phyloP scores from a whole-genome alignment of 257 asterid genomes.

The Solanum ossicruentum region DNA sequence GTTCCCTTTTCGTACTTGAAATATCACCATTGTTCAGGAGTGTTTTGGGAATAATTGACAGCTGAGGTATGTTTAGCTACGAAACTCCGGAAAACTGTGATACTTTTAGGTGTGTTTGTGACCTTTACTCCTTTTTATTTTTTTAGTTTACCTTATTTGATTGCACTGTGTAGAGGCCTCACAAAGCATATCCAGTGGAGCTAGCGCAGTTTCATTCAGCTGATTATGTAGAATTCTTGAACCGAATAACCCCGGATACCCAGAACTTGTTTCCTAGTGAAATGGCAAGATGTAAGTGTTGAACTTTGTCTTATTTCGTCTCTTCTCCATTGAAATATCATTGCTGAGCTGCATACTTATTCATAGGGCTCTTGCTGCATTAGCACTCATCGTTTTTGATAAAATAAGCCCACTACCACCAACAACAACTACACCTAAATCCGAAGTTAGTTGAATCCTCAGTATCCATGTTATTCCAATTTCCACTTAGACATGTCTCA shows the following conservation, averaged over 20 bases:
- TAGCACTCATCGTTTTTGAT: neutral
- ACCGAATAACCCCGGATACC: constrained; percentile 72
- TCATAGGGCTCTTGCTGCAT: neutral
- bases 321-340: neutral
- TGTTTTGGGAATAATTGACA: neutral
- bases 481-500: neutral
- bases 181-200: constrained; percentile 94
- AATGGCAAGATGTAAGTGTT: constrained; percentile 50
- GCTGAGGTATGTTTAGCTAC: neutral
- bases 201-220: constrained; percentile 96
- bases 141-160: neutral
- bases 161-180: constrained; percentile 71
- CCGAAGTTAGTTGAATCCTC: neutral
- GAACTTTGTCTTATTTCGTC: neutral
- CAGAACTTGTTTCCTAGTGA: constrained; percentile 46
- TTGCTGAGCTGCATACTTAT: neutral
- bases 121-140: neutral
- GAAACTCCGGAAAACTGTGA: neutral
- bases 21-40: neutral
- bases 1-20: neutral
- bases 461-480: neutral
- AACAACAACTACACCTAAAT: neutral
- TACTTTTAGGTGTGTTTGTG: neutral
- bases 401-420: neutral
- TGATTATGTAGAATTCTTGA: constrained; percentile 89